Conservation (phyloP, 2,329 filamentous ascomycete genomes). For the Ascochyta pisi region DNA sequence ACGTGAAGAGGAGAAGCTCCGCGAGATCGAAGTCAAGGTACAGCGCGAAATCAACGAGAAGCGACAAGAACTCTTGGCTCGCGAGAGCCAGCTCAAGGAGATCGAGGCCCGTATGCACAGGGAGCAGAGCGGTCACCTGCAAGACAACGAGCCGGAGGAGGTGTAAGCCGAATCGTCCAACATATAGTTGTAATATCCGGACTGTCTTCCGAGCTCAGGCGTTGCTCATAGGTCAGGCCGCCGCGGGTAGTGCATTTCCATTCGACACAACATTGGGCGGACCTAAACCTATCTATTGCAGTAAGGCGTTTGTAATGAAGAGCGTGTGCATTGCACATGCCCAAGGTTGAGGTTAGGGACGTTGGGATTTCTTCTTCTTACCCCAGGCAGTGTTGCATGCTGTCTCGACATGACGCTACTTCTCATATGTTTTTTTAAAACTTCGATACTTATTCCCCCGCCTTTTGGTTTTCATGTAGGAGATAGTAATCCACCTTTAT, state of each 20-base stretch:
- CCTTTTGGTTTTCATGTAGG: slow-evolving; percentile 49
- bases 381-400: slow-evolving; percentile 32
- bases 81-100: slow-evolving; percentile 97
- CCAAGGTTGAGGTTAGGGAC: slow-evolving; percentile 30
- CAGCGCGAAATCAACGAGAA: slow-evolving; percentile 99
- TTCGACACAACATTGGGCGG: slow-evolving; percentile 28
- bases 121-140: slow-evolving; percentile 66
- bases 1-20: slow-evolving; percentile 98
- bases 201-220: slow-evolving; percentile 10
- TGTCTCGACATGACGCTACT: slow-evolving; percentile 45
- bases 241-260: slow-evolving; percentile 39
- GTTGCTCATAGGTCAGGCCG: slow-evolving; percentile 20
- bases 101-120: slow-evolving; percentile 97
- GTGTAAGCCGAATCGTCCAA: slow-evolving; percentile 29
- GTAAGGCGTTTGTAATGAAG: slow-evolving; percentile 45
- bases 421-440: slow-evolving; percentile 51
- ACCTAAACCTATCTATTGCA: slow-evolving; percentile 37
- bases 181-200: slow-evolving; percentile 10
- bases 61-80: slow-evolving; percentile 94
- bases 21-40: slow-evolving; percentile 99
- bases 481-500: slow-evolving; percentile 51
- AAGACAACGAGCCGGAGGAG: slow-evolving; percentile 42
- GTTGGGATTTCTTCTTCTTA: slow-evolving; percentile 40
- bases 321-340: slow-evolving; percentile 37
- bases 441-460: slow-evolving; percentile 51